Conservation (phyloP, 345 rosid genomes). For the Clarkia xantiana region DNA sequence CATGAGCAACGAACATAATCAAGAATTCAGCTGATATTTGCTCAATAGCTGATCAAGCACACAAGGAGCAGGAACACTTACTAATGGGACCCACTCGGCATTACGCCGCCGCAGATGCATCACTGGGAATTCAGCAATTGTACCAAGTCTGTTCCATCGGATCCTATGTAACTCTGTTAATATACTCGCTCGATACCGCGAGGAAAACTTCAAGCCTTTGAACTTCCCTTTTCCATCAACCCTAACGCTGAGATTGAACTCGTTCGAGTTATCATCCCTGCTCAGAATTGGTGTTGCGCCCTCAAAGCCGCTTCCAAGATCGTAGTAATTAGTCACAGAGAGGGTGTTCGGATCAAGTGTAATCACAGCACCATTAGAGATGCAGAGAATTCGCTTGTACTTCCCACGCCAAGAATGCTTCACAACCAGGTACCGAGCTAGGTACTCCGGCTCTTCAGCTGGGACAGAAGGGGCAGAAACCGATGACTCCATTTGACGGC, state of each 20-base stretch:
- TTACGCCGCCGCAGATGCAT: conserved; percentile 60
- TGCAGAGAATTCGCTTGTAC: conserved; percentile 82
- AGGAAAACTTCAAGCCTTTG: conserved; percentile 70
- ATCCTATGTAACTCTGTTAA: conserved; percentile 71
- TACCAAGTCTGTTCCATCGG: conserved; percentile 45
- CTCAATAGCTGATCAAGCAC: neutral
- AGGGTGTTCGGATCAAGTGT: conserved; percentile 86
- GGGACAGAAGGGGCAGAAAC: conserved; percentile 23
- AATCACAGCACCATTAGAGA: conserved; percentile 44
- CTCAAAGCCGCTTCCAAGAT: conserved; percentile 52
- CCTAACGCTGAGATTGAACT: conserved; percentile 69
- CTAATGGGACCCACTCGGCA: conserved; percentile 72
- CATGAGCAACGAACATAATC: no score
- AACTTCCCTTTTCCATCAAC: conserved; percentile 87
- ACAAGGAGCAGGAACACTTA: conserved; percentile 25
- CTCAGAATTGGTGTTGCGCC: conserved; percentile 55
- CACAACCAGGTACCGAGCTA: conserved; percentile 67
- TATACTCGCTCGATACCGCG: conserved; percentile 58
- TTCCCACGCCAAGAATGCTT: conserved; percentile 99
- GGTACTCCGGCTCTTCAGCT: conserved; percentile 80
- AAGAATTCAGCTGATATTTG: no score
- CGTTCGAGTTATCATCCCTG: conserved; percentile 56
- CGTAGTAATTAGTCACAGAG: conserved; percentile 64
- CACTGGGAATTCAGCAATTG: conserved; percentile 62
- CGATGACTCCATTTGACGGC: conserved; percentile 23